Evolutionary conservation across 345 rosid genomes (phyloP), one percentile per base, ranked within the genome.

Genomic region (Microthlaspi erraticum): DNA sequence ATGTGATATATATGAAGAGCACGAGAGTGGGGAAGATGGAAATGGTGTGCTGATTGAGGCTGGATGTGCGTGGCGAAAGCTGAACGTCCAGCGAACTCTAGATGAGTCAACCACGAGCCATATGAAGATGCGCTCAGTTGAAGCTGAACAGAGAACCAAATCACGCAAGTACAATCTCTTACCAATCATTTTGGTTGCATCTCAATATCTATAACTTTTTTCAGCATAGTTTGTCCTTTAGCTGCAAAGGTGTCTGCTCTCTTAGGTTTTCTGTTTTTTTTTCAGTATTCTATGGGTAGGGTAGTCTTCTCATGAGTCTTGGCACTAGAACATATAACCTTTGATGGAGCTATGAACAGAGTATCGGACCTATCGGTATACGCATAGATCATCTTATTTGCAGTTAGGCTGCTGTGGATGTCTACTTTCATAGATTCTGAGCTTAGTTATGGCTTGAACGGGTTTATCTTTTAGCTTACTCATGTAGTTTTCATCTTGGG

Each of bases 1-100:
- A 32, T 89, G 92, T 86, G 97, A 89, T 80, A 91, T 89, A 64
- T 94, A 91, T 69, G 96, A 91, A 86, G 91, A 91, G 73, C 79
- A 78, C 54, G 82, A 81, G 76, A 82, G 86, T 78, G 86, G 91
- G 66, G 91, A 85, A 83, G 91, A 82, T 77, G 93, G 91, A 66
- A 81, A 86, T 63, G 97, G 97, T 77, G 67, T 89, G 78, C 87
- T 91, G 72, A 81, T 94, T 79, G 97, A 94, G 83, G 84, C 97
- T 76, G 99, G 99, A 46, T 79, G 83, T 89, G 93, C 95, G 37
- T 94, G 97, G 96, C 85, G 96, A 37, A 91, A 94, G 78, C 62
- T 94, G 68, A 91, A 93, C 59, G 91, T 93, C 69, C 95, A 91
- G 73, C 88, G 97, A 53, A 75, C 85, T 74, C 80, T 94, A 84